Conservation (phyloP, 2,329 filamentous ascomycete species). For the Colletotrichum sansevieriae region DNA sequence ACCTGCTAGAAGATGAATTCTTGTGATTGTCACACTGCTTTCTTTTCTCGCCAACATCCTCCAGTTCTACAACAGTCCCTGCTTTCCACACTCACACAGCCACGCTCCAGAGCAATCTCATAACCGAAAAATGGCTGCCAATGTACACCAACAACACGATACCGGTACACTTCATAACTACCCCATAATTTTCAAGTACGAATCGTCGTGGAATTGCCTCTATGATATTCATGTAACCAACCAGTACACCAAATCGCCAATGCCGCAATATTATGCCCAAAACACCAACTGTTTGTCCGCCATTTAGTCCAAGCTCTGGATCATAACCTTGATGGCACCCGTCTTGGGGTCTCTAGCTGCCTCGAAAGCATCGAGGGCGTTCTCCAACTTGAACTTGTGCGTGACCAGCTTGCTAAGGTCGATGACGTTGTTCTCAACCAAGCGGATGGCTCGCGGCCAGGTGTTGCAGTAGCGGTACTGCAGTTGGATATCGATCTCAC, state of each 20-base stretch:
- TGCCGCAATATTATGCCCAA: constrained; percentile 34
- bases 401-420: constrained; percentile 87
- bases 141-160: too few relatives aligned
- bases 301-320: constrained; percentile 75
- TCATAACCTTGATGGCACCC: constrained; percentile 98
- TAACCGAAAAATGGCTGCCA: background rate
- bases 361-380: constrained; percentile 90
- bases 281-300: constrained; percentile 31
- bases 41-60: too few relatives aligned
- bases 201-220: constrained; percentile 30
- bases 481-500: constrained; percentile 95
- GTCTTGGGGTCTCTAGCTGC: constrained; percentile 89
- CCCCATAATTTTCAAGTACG: background rate
- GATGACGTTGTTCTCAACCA: constrained; percentile 87
- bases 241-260: constrained; percentile 41
- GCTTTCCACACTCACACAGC: too few relatives aligned
- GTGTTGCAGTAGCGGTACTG: constrained; percentile 98
- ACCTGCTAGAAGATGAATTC: background rate
- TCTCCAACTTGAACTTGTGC: constrained; percentile 86
- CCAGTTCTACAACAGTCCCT: background rate
- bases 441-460: constrained; percentile 91
- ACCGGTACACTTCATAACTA: too few relatives aligned
- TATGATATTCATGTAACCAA: constrained; percentile 30
- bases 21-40: background rate
- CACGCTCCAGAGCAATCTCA: background rate